These are phyloP conservation scores for Tetrapisispora nanseiensis DNA, from an alignment of 805 yeast genomes.

Conservation along the genomic window DNA sequence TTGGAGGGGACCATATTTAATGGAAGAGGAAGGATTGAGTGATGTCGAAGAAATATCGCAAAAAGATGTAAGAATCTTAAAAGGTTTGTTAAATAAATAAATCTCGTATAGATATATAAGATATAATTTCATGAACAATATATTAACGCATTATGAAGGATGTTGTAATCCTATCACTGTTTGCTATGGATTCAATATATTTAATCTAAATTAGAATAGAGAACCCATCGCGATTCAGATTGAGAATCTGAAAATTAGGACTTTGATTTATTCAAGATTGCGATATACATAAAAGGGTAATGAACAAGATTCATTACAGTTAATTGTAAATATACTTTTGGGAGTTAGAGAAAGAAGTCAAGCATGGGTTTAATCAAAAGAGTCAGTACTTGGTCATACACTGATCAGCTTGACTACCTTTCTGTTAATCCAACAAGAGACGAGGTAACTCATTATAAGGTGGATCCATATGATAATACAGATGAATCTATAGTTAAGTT, in stretches of 20 bases:
- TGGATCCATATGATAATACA: constrained; percentile 38
- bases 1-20: constrained; percentile 25
- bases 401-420: constrained; percentile 30
- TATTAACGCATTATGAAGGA: too few species aligned
- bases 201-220: too few species aligned
- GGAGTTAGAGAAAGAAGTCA: too few species aligned
- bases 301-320: too few species aligned
- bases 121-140: too few species aligned
- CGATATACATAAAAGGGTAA: too few species aligned
- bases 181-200: too few species aligned
- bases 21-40: constrained; percentile 27
- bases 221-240: neutral
- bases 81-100: neutral
- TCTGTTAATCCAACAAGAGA: constrained; percentile 75
- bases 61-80: constrained; percentile 1
- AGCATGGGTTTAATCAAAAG: constrained; percentile 27
- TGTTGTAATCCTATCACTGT: too few species aligned
- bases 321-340: too few species aligned
- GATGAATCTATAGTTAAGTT: constrained; percentile 46
- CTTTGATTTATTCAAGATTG: neutral
- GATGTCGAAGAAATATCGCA: constrained; percentile 21
- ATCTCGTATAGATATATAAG: neutral
- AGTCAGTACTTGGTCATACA: constrained; percentile 27
- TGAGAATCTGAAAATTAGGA: neutral
- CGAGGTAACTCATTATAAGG: constrained; percentile 58